Conservation (phyloP, 1,139 yeast genomes). For the Debaryomyces robertsiae region DNA sequence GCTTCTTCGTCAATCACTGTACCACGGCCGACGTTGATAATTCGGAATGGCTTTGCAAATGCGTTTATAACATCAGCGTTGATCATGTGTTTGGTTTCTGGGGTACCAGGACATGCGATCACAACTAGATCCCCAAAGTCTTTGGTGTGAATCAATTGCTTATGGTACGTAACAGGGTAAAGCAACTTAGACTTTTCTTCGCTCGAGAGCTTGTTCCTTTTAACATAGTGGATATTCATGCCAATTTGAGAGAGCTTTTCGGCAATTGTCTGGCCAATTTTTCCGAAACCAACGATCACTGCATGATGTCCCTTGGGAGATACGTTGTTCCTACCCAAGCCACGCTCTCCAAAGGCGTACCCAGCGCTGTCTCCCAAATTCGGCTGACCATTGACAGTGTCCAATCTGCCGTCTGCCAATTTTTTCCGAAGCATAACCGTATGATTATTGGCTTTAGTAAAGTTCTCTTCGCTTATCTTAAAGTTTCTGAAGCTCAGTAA, state of each 20-base stretch:
- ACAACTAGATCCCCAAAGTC: constrained; percentile 59
- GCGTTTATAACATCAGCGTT: constrained; percentile 49
- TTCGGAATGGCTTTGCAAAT: constrained; percentile 55
- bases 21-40: constrained; percentile 82
- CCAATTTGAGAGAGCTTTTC: constrained; percentile 58
- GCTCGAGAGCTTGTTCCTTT: constrained; percentile 50
- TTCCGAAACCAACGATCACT: constrained; percentile 77
- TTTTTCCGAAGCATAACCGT: constrained; percentile 45
- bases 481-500: constrained; percentile 66
- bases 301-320: constrained; percentile 63
- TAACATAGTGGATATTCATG: constrained; percentile 67
- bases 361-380: constrained; percentile 29
- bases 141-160: constrained; percentile 35
- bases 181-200: constrained; percentile 41
- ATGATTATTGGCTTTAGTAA: constrained; percentile 32
- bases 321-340: constrained; percentile 35
- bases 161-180: constrained; percentile 48
- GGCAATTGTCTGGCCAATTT: constrained; percentile 71
- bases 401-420: constrained; percentile 39
- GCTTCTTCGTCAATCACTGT: constrained; percentile 72
- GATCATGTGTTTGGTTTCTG: constrained; percentile 58
- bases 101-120: constrained; percentile 67
- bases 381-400: constrained; percentile 39
- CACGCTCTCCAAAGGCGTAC: constrained; percentile 50
- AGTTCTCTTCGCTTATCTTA: constrained; percentile 46